Evolutionary conservation across 106 monocot genomes (phyloP).

Genomic region (Acanthochlamys bracteata): DNA sequence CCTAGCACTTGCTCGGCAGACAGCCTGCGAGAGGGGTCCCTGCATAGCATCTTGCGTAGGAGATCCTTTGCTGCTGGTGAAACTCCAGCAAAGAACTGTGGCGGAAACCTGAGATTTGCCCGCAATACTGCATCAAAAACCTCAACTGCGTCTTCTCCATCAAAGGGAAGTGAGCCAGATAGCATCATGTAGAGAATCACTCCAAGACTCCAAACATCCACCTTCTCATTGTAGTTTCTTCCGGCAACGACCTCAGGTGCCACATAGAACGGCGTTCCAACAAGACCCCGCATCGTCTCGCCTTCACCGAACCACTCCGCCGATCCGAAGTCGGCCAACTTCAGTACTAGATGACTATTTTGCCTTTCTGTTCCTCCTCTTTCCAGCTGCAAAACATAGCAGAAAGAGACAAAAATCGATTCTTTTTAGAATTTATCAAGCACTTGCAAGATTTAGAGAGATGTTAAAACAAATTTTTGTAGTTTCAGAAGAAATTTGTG

Average conservation of each 20-base stretch:
- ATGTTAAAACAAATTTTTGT: too few relatives aligned
- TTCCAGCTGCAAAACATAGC: too few relatives aligned
- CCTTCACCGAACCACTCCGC: slow-evolving; percentile 46
- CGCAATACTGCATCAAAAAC: slow-evolving; percentile 65
- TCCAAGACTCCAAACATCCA: slow-evolving; percentile 56
- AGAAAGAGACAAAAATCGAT: neutral
- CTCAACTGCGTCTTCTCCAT: slow-evolving; percentile 64
- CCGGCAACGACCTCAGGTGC: slow-evolving; percentile 77
- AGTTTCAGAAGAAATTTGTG: too few relatives aligned
- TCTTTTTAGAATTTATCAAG: neutral
- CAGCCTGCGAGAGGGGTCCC: slow-evolving; percentile 51
- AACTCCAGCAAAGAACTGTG: slow-evolving; percentile 28
- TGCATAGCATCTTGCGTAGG: slow-evolving; percentile 68
- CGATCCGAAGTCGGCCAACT: slow-evolving; percentile 73
- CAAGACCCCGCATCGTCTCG: slow-evolving; percentile 38
- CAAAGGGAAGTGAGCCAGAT: slow-evolving; percentile 60
- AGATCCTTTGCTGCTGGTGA: slow-evolving; percentile 79
- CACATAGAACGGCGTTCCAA: slow-evolving; percentile 80
- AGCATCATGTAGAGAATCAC: slow-evolving; percentile 53
- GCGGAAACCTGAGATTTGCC: slow-evolving; percentile 74
- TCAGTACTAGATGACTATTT: neutral
- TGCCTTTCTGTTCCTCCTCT: too few relatives aligned
- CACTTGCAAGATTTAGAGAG: too few relatives aligned
- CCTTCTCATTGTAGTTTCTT: slow-evolving; percentile 42
- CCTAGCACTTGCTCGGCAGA: slow-evolving; percentile 89